Evolutionary conservation across 805 yeast genomes (phyloP), one percentile per base, ranked within the genome.

Genomic region (Suhomyces sp.): DNA sequence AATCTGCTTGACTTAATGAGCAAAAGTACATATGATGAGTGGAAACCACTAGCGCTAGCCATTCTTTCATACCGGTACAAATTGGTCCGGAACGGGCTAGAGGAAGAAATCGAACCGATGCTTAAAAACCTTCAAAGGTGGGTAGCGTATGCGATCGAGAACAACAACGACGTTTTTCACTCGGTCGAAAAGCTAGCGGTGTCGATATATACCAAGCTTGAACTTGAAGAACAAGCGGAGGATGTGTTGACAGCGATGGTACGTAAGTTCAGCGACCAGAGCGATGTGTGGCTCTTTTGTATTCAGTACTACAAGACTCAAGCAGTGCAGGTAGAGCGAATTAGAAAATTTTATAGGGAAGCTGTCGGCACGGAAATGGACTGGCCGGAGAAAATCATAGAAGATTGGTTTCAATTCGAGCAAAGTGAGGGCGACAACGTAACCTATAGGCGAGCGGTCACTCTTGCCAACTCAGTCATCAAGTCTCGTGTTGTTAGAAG

Each of bases 381-480:
- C 56, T 68, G 77, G 76, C 84, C 85, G 1, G 83, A 81, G 46
- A 64, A 77, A 47, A 53, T 82, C 4, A 56, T 73, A 10, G 78
- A 78, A 46, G 84, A 77, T 53, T 76, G 78, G 66, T 44, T 69
- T 10, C 59, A 68, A 3, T 76, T 61, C 56, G 75, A 71, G 46
- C 65, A 67, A 25, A 53, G 74, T 0, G 33, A 65, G 59, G 79
- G 81, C 1, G 56, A 63, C 13, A 48, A 54, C 0, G 52, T 51
- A 1, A 44, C 63, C 0, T 65, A 62, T 47, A 64, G 58, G 24
- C 7, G 40, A 2, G 61, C 76, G 0, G 54, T 57, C 10, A 31
- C 45, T 13, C 20, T 41, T 19, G 40, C 48, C 10, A 49, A 46
- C 22, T 21, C 35, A 8, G 46, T 24, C 8, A 49, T 51, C 31